Base-by-base conservation (phyloP, 2,329 filamentous ascomycete species). In the Coniochaeta ligniaria region DNA sequence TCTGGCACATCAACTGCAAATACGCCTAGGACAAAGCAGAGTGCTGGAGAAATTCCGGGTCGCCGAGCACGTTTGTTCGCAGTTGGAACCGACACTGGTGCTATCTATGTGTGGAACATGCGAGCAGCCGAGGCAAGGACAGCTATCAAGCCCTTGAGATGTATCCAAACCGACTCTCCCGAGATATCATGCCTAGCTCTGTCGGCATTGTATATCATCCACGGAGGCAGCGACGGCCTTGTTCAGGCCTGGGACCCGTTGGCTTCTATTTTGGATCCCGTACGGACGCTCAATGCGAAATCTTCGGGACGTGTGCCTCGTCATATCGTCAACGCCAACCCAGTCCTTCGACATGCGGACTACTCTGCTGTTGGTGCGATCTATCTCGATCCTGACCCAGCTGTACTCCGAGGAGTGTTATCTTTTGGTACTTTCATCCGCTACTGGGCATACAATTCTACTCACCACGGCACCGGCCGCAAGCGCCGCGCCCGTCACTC, bases 191-290 rank as follows among this genome's bases (percentile, higher is more conserved):
- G 87, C 63, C 74, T 99, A 17, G 95, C 89, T 6, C 73, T 96
- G 55, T 92, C 92, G 1, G 90, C 92, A 1, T 78, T 99, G 17
- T 96, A 96, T 70, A 76, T 99, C 17, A 90, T 98, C 7, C 91
- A 96, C 71, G 95, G 95, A 57, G 95, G 95, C 28, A 96, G 90
- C 66, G 95, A 99, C 74, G 94, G 95, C 0, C 83, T 98, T 3
- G 94, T 96, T 5, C 95, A 98, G 73, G 91, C 92, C 6, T 99
- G 95, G 95, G 95, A 99, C 76, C 91, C 90, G n/a, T 78, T 99
- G 55, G 91, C 88, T 1, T 98, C 94, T 1, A 89, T 83, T 0
- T 75, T 82, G 20, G 86, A 88, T 22, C 91, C 95, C 0, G 83
- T 98, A 58, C 86, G 92, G 43, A 98, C 92, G 0, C 80, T 99